phyloP scores from a whole-genome alignment of 306 rosid species.

The Cucumis hystrix region DNA sequence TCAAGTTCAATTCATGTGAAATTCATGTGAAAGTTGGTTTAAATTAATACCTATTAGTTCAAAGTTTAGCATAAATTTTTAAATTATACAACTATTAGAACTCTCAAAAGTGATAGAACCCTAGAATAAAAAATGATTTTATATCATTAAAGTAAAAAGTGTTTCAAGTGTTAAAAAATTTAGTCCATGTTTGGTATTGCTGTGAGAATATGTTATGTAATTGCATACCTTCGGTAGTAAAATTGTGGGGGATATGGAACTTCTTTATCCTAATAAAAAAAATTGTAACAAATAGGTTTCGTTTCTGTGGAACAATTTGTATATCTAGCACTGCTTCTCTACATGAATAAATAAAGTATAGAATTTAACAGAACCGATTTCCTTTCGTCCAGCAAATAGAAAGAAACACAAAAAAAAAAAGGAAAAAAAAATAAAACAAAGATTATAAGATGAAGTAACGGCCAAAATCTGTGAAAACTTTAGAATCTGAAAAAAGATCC shows the following conservation, averaged over 20 bases:
- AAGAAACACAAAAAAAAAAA: not conserved
- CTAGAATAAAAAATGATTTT: too few species aligned
- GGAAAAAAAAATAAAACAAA: not conserved
- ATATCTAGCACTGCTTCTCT: slow-evolving; percentile 1
- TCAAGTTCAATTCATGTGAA: too few species aligned
- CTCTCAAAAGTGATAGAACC: too few species aligned
- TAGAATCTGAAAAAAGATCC: not conserved
- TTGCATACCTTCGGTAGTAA: not conserved
- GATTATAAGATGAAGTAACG: not conserved
- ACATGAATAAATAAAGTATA: slow-evolving; percentile 1
- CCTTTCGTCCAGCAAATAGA: not conserved
- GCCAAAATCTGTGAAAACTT: not conserved
- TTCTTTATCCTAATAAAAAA: not conserved
- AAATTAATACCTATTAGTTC: too few species aligned
- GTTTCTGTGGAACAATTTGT: not conserved
- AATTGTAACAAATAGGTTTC: not conserved
- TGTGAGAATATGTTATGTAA: too few species aligned
- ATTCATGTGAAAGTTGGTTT: too few species aligned
- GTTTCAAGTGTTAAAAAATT: too few species aligned
- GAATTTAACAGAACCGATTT: not conserved
- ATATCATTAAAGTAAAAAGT: too few species aligned
- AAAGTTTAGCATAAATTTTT: too few species aligned
- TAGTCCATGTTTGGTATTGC: too few species aligned
- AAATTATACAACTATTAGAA: too few species aligned
- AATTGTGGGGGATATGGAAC: not conserved